Percentiles rank a stretch among this genome's conserved stretches.
Conservation (phyloP, 352 stramenopile species). For the Phytophthora colocasiae region DNA sequence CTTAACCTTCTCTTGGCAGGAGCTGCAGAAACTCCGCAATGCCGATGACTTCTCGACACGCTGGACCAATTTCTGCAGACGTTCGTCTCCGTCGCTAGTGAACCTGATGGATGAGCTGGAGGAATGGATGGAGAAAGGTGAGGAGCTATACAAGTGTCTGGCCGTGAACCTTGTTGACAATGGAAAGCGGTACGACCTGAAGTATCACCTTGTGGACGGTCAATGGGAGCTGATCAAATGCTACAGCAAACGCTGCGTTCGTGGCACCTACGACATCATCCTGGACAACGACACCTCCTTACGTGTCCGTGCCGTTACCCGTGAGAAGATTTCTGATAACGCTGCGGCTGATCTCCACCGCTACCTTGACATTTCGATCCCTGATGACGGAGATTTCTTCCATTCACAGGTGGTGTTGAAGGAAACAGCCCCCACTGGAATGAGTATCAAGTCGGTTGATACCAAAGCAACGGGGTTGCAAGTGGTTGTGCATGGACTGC, state of each 20-base stretch:
- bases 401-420: slow-evolving; percentile 26
- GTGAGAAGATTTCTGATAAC: slow-evolving; percentile 19
- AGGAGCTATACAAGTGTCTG: slow-evolving; percentile 16
- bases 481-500: slow-evolving; percentile 27
- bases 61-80: slow-evolving; percentile 47
- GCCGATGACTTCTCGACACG: slow-evolving; percentile 36
- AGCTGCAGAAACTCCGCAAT: slow-evolving; percentile 39
- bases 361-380: slow-evolving; percentile 31
- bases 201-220: slow-evolving; percentile 47
- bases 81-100: slow-evolving; percentile 25
- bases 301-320: slow-evolving; percentile 36
- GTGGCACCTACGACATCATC: slow-evolving; percentile 43
- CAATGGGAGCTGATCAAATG: slow-evolving; percentile 36
- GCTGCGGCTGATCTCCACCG: slow-evolving; percentile 25
- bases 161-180: slow-evolving; percentile 33
- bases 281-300: slow-evolving; percentile 42
- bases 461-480: slow-evolving; percentile 1
- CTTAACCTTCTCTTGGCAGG: slow-evolving; percentile 31
- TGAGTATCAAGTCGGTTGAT: slow-evolving; percentile 32
- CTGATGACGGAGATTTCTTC: slow-evolving; percentile 30
- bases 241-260: slow-evolving; percentile 19
- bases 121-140: slow-evolving; percentile 23
- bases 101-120: slow-evolving; percentile 41
- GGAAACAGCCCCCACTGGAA: slow-evolving; percentile 17
- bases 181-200: slow-evolving; percentile 37